These are phyloP conservation scores for Lagerstroemia speciosa DNA, from an alignment of 345 rosid genomes.

Conservation along the genomic window DNA sequence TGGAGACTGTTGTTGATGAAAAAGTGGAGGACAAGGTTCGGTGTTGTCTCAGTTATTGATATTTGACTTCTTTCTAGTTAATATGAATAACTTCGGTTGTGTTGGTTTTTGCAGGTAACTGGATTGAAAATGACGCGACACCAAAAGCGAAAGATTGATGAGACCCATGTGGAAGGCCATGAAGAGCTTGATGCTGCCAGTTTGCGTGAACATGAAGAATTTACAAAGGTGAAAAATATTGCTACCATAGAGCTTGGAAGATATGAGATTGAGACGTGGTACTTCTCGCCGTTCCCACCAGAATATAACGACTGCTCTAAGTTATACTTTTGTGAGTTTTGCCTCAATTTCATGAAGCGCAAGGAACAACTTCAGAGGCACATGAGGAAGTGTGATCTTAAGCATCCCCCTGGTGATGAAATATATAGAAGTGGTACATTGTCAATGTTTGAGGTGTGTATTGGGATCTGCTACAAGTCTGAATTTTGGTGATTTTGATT, in stretches of 20 bases:
- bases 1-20: constrained; percentile 86
- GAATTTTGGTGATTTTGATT: not conserved
- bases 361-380: constrained; percentile 99
- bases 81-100: not conserved
- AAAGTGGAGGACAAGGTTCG: constrained; percentile 95
- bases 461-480: not conserved
- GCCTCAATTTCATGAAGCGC: constrained; percentile 97
- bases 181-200: constrained; percentile 99
- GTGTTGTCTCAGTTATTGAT: not conserved
- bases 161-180: constrained; percentile 97
- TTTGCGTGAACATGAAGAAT: constrained; percentile 97
- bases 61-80: not conserved
- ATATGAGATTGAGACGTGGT: constrained; percentile 99
- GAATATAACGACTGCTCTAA: constrained; percentile 89
- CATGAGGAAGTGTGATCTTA: constrained; percentile 93
- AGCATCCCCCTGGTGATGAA: constrained; percentile 99
- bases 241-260: constrained; percentile 98
- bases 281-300: constrained; percentile 98
- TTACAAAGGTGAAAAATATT: constrained; percentile 96
- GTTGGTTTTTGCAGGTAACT: constrained; percentile 47
- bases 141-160: constrained; percentile 95
- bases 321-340: constrained; percentile 98
- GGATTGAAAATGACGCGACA: constrained; percentile 97
- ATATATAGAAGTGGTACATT: constrained; percentile 91
- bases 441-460: constrained; percentile 95